Percentiles rank a stretch among this genome's conserved stretches.
These are phyloP conservation scores for Gomphus sp. DNA, from an alignment of 1,284 basidiomycete genomes.

Conservation along the genomic window DNA sequence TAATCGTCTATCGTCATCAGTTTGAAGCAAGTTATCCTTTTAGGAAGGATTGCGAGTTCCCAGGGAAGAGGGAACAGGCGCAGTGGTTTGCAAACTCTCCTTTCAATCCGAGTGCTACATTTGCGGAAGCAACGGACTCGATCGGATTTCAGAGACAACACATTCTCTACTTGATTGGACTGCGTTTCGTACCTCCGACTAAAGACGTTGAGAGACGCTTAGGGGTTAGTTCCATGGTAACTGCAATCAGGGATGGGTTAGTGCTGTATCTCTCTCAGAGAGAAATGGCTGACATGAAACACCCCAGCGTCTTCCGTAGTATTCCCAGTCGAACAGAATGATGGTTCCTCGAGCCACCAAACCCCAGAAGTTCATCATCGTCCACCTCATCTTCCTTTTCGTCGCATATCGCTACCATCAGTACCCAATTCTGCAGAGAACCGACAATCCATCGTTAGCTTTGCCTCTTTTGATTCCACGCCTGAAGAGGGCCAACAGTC, in stretches of 20 bases:
- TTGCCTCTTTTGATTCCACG: slow-evolving; percentile 60
- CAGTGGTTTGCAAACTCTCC: too few relatives aligned
- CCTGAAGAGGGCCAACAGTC: slow-evolving; percentile 34
- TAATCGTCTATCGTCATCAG: too few relatives aligned
- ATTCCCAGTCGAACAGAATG: slow-evolving; percentile 5
- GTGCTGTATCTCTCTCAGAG: background rate
- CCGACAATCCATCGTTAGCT: slow-evolving; percentile 56
- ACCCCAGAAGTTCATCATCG: slow-evolving; percentile 14
- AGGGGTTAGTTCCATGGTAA: background rate
- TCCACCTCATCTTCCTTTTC: slow-evolving; percentile 52
- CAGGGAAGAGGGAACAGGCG: too few relatives aligned
- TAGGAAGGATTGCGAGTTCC: background rate
- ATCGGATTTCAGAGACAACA: background rate
- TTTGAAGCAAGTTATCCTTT: too few relatives aligned
- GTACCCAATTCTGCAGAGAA: slow-evolving; percentile 35
- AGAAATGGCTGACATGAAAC: background rate
- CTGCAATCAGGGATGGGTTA: background rate
- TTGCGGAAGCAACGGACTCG: background rate
- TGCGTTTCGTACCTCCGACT: background rate
- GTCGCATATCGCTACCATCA: slow-evolving; percentile 66
- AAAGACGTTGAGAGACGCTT: background rate
- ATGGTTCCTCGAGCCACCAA: background rate
- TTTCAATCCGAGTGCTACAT: background rate
- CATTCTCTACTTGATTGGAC: background rate
- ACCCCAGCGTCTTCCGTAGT: slow-evolving; percentile 8